Evolutionary conservation across 1,139 yeast species (phyloP), one percentile per base, ranked within the genome.

Genomic region (Zygosaccharomyces sapae): DNA sequence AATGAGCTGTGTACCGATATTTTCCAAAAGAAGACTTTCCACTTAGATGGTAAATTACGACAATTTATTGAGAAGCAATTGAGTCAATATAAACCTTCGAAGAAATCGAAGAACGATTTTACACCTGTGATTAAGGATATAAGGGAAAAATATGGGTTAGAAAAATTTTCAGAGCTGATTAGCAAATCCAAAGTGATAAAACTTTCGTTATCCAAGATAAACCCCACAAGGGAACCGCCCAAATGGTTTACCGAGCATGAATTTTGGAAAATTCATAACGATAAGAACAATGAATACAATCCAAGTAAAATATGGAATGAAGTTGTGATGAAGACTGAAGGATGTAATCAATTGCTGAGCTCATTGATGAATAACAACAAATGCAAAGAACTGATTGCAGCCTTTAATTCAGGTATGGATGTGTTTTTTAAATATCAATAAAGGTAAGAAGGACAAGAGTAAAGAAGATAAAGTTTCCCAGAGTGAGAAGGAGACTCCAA

Each of bases 401-500:
- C 74, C 18, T 72, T 80, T 41, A 85, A 81, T 45, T 70, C 76
- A 69, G 76, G 83, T 41, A 76, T 86, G 62, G 77, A 74, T 55
- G 65, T 78, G 45, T n/a, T 78, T 84, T 2, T 67, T 83, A 54
- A 89, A 87, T 43, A 73, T 75, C 40, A 73, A 70, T 47, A 70
- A 68, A 36, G 79, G 74, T 45, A 71, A 69, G 47, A 70, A 64
- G 20, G 43, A 22, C 3, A 38, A 34, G 4, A 43, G 36, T 16
- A 35, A 50, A 2, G 39, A 30, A 24, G 42, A 43, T 2, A 36
- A 40, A 8, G 25, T 20, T 19, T n/a, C 30, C 6, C 37, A 36
- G 7, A 33, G 41, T 18, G 48, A 48, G 33, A 54, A 50, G 8
- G 57, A 48, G 6, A 45, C 43, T 7, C 46, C 45, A 5, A 45